phyloP scores from a whole-genome alignment of 2,329 filamentous ascomycete species.

The Cytospora chrysosperma region DNA sequence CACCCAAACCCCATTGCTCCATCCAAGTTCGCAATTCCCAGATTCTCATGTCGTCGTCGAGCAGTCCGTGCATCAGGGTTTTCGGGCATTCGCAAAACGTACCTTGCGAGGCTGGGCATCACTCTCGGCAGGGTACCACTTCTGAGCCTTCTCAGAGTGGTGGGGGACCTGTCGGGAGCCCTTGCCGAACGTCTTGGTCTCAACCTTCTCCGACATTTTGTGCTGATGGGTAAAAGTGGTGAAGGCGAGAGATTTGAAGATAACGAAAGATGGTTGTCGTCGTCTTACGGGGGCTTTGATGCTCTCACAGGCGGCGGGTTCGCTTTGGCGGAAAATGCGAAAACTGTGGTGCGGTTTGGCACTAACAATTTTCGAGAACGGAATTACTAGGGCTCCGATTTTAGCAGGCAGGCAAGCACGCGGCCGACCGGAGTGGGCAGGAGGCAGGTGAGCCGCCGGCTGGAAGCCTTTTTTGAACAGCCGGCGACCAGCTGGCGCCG shows the following conservation, averaged over 20 bases:
- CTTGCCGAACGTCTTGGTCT: conserved; percentile 96
- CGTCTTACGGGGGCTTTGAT: conserved; percentile 24
- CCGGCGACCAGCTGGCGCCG: not conserved
- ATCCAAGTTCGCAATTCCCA: conserved; percentile 12
- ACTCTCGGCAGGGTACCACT: conserved; percentile 98
- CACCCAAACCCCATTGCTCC: not conserved
- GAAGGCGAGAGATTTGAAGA: conserved; percentile 18
- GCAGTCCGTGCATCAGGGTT: conserved; percentile 21
- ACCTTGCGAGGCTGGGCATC: conserved; percentile 90
- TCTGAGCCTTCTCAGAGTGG: conserved; percentile 88
- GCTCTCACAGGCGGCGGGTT: conserved; percentile 16
- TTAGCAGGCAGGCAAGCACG: not conserved
- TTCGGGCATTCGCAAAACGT: conserved; percentile 50
- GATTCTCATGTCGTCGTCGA: conserved; percentile 9
- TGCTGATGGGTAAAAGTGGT: conserved; percentile 38
- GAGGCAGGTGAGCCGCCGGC: not conserved
- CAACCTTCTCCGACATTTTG: conserved; percentile 70
- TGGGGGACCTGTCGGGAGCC: conserved; percentile 89
- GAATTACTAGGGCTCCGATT: conserved; percentile 18
- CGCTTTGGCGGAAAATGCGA: conserved; percentile 19
- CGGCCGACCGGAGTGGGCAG: not conserved
- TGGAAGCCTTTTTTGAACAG: not conserved
- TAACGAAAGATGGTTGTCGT: conserved; percentile 23
- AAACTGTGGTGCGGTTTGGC: conserved; percentile 5
- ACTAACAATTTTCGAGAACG: conserved; percentile 18